Base-by-base conservation (phyloP, 2,329 filamentous ascomycete genomes). In the Epichloe aotearoae region DNA sequence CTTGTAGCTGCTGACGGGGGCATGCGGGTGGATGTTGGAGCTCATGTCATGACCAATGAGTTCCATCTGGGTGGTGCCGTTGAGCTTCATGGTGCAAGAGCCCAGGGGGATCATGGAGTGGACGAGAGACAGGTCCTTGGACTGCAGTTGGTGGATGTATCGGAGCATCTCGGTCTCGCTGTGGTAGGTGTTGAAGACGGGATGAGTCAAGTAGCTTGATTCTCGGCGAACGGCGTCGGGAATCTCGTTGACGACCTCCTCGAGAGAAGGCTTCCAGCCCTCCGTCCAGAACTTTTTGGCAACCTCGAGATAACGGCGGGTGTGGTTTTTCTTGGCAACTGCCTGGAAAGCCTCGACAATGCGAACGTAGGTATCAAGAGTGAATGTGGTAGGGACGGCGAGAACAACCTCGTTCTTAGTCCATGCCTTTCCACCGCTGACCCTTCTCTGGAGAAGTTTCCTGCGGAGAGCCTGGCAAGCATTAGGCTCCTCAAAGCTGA, bases 1-100 rank as follows among this genome's bases (percentile, higher is more conserved):
- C 55, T 74, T 69, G 33, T 81, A 77, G 56, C 83, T 75, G 44
- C 79, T 70, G 0, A 71, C 61, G 0, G 85, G 84, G 38, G 83
- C 79, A 61, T 89, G 88, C 0, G 91, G 91, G 69, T 97, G 91
- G 36, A 95, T 75, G 54, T 84, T 80, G 41, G 86, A 78, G 61
- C 90, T 88, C 47, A 83, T 80, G 1, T 83, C 80, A 69, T 82
- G 84, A 1, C 86, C 86, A 50, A 96, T 77, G 7, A 90, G 85
- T 15, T 86, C 78, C 91, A 97, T 96, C 71, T 96, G 88, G 0
- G 87, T 87, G 3, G 90, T 93, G 41, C 86, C 87, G 66, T 96
- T 96, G 49, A 96, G 81, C 75, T 97, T 97, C 91, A 97, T 97
- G 14, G 91, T 97, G 74, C 91, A 97, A 1, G 91, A 96, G 19